Percentiles rank a stretch among this genome's conserved stretches.
Evolutionary conservation across 2,329 filamentous ascomycete species (phyloP).

Genomic region (Stagonosporopsis tanaceti): DNA sequence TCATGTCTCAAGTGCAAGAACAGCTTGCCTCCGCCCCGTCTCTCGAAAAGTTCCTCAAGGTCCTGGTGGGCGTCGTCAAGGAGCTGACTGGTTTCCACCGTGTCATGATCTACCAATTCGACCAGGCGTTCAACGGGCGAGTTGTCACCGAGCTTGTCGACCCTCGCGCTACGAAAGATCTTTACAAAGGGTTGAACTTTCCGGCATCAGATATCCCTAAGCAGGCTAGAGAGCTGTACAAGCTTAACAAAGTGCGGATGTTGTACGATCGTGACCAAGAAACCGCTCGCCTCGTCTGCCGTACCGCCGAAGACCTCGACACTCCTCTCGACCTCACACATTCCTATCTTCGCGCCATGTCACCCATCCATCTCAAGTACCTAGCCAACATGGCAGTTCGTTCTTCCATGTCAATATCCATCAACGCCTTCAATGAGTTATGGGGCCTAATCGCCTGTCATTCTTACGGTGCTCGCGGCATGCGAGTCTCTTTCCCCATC

Average conservation of each 20-base stretch:
- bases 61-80: conserved; percentile 84
- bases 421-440: conserved; percentile 83
- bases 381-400: conserved; percentile 87
- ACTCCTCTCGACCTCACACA: conserved; percentile 83
- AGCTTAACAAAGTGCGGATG: conserved; percentile 86
- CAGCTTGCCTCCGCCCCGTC: conserved; percentile 77
- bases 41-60: conserved; percentile 78
- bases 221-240: conserved; percentile 88
- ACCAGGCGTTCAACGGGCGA: conserved; percentile 80
- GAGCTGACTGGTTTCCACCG: conserved; percentile 91
- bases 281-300: conserved; percentile 83
- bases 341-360: conserved; percentile 86
- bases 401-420: conserved; percentile 94
- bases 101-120: conserved; percentile 93
- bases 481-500: conserved; percentile 92
- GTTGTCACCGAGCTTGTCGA: conserved; percentile 90
- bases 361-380: conserved; percentile 88
- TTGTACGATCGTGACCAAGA: conserved; percentile 84
- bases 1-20: conserved; percentile 90
- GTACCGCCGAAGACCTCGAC: conserved; percentile 75
- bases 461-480: conserved; percentile 77
- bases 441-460: conserved; percentile 92
- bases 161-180: conserved; percentile 77
- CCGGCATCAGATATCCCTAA: conserved; percentile 86
- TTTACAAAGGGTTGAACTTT: conserved; percentile 89